These are phyloP conservation scores for Corymbia maculata DNA, from an alignment of 345 rosid genomes.

Conservation along the genomic window DNA sequence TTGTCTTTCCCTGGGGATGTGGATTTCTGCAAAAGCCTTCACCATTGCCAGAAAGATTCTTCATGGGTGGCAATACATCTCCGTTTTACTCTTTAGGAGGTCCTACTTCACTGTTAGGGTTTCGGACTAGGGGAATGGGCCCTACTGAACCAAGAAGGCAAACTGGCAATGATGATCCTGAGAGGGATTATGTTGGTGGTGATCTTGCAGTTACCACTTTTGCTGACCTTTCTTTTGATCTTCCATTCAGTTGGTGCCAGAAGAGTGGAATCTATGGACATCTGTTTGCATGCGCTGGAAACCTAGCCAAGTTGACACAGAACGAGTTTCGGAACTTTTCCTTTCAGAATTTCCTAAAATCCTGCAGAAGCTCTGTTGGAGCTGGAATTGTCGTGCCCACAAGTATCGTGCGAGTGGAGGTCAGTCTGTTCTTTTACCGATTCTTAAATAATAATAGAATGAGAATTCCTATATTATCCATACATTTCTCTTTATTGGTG, in stretches of 20 bases:
- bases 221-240: constrained; percentile 89
- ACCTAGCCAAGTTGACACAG: constrained; percentile 59
- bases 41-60: constrained; percentile 83
- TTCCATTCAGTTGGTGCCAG: constrained; percentile 71
- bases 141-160: constrained; percentile 69
- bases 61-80: constrained; percentile 83
- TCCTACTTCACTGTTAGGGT: constrained; percentile 81
- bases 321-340: constrained; percentile 53
- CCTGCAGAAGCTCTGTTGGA: constrained; percentile 71
- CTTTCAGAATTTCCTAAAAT: constrained; percentile 39
- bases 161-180: constrained; percentile 20
- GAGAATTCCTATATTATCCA: neutral
- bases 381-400: constrained; percentile 83
- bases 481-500: neutral
- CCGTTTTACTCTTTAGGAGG: constrained; percentile 76
- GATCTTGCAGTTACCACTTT: constrained; percentile 81
- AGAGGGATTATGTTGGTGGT: constrained; percentile 82
- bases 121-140: constrained; percentile 72
- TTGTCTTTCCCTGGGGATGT: constrained; percentile 67
- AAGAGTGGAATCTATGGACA: constrained; percentile 92
- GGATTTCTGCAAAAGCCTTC: constrained; percentile 44
- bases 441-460: neutral
- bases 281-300: constrained; percentile 84
- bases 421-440: neutral
- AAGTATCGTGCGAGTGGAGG: constrained; percentile 85